Conservation (phyloP, 2,329 filamentous ascomycete species). For the Zalaria sp. region DNA sequence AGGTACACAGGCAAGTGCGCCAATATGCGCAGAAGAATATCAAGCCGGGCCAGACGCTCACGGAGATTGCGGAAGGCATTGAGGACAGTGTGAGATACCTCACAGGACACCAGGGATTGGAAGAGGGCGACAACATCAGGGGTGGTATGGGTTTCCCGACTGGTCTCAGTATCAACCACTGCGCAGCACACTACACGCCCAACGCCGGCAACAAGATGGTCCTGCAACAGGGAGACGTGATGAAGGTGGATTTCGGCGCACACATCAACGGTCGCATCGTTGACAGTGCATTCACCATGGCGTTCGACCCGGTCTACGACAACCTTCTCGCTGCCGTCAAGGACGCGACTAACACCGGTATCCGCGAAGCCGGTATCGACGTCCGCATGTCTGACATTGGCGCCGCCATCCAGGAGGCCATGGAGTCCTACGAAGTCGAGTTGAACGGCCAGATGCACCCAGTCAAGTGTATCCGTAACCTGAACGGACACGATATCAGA, state of each 20-base stretch:
- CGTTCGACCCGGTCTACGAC: conserved; percentile 63
- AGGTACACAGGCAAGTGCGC: conserved; percentile 42
- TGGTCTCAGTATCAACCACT: conserved; percentile 39
- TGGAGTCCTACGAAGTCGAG: conserved; percentile 48
- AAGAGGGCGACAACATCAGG: conserved; percentile 35
- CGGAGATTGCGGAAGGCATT: conserved; percentile 37
- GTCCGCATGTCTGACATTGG: conserved; percentile 41
- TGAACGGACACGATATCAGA: conserved; percentile 42
- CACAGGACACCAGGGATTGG: conserved; percentile 36
- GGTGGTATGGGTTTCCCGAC: conserved; percentile 43
- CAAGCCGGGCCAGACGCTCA: conserved; percentile 36
- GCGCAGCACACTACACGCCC: conserved; percentile 42
- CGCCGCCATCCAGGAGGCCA: conserved; percentile 44
- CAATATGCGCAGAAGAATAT: conserved; percentile 34
- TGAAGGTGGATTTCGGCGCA: conserved; percentile 74
- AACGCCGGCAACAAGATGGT: conserved; percentile 52
- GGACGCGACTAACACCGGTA: conserved; percentile 54
- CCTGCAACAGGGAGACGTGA: conserved; percentile 59
- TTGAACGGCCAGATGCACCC: conserved; percentile 38
- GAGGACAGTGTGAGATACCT: conserved; percentile 40
- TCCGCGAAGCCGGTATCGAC: conserved; percentile 41
- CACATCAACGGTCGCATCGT: conserved; percentile 71
- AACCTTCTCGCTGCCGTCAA: conserved; percentile 59
- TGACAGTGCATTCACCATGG: conserved; percentile 67
- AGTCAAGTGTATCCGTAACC: conserved; percentile 40